phyloP scores from a whole-genome alignment of 495 filamentous ascomycete genomes.

The Penicillium atrosanguineum region DNA sequence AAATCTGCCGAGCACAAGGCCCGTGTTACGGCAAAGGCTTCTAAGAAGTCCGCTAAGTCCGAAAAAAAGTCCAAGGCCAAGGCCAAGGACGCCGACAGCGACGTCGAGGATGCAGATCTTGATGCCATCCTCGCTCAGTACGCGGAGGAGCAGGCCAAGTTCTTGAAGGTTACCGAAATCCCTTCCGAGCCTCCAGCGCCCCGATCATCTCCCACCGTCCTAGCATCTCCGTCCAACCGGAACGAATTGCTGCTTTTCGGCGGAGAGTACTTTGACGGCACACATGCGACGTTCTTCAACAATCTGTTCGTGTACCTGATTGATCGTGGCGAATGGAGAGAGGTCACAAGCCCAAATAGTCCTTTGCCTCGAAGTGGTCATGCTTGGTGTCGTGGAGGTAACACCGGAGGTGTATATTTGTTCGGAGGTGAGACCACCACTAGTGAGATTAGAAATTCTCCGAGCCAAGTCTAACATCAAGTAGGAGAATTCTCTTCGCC shows the following conservation, averaged over 20 bases:
- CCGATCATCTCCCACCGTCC: constrained; percentile 72
- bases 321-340: constrained; percentile 81
- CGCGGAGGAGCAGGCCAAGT: constrained; percentile 76
- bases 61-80: constrained; percentile 71
- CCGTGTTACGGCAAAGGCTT: constrained; percentile 51
- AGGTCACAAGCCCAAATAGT: constrained; percentile 84
- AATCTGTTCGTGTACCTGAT: constrained; percentile 87
- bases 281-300: constrained; percentile 62
- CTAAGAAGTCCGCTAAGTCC: constrained; percentile 65
- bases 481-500: constrained; percentile 65
- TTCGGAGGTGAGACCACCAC: constrained; percentile 65
- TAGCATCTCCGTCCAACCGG: constrained; percentile 78
- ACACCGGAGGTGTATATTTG: constrained; percentile 80
- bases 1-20: constrained; percentile 56
- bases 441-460: not conserved
- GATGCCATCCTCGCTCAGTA: constrained; percentile 97
- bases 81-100: constrained; percentile 64
- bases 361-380: constrained; percentile 90
- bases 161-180: constrained; percentile 87
- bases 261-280: constrained; percentile 70
- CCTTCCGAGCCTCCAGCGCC: constrained; percentile 72
- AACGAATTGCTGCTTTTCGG: constrained; percentile 93
- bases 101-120: constrained; percentile 89
- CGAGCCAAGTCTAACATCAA: not conserved
- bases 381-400: constrained; percentile 85